phyloP scores from a whole-genome alignment of 1,284 basidiomycete species.

The Volvariella volvacea region DNA sequence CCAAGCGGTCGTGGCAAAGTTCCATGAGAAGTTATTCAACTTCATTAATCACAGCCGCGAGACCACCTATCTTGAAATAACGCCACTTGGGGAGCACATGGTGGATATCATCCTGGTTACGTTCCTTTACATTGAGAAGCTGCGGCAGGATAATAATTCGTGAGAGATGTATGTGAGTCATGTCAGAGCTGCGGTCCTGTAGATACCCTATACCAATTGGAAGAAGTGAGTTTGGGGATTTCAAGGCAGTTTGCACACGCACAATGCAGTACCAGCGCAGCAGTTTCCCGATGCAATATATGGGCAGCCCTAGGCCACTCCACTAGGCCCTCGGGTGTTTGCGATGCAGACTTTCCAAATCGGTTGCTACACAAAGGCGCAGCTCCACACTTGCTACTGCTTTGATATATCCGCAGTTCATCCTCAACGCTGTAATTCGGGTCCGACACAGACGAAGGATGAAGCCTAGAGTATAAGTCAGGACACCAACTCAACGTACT shows the following conservation, averaged over 20 bases:
- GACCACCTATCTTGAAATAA: constrained; percentile 22
- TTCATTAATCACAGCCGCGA: constrained; percentile 11
- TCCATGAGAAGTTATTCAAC: constrained; percentile 13
- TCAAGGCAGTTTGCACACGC: constrained; percentile 15
- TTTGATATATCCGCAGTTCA: not conserved
- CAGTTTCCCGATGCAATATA: too few species aligned
- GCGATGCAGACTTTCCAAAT: too few species aligned
- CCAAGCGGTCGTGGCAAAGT: constrained; percentile 20
- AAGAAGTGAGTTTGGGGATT: constrained; percentile 15
- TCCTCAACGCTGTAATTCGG: constrained; percentile 22
- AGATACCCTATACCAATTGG: constrained; percentile 18
- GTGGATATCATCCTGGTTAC: constrained; percentile 26
- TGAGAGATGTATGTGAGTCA: constrained; percentile 10
- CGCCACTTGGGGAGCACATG: constrained; percentile 21
- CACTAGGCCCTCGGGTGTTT: too few species aligned
- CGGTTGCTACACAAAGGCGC: too few species aligned
- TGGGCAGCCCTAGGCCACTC: not conserved
- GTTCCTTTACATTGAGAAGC: constrained; percentile 22
- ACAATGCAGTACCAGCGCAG: too few species aligned
- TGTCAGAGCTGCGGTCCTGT: constrained; percentile 24
- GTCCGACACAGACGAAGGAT: constrained; percentile 24
- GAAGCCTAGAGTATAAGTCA: constrained; percentile 25
- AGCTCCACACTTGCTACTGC: too few species aligned
- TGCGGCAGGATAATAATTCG: constrained; percentile 2
- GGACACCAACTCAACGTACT: not conserved